A percentile compares a stretch with the other conserved stretches of the same genome.
Conservation (phyloP, 257 asterid species). For the Penstemon eatonii region DNA sequence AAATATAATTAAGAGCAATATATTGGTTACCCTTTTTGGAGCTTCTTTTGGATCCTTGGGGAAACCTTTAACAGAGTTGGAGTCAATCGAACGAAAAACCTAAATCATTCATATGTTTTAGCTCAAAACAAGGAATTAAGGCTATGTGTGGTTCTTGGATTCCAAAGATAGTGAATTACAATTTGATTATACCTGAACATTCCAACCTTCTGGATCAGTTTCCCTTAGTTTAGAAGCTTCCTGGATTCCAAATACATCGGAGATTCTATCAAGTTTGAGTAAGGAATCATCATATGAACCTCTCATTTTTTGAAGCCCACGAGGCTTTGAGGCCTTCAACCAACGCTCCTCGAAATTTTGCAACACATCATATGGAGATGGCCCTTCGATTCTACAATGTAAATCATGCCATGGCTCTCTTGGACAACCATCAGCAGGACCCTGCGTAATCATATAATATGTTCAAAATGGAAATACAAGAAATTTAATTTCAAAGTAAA, state of each 20-base stretch:
- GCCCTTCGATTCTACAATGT: slow-evolving; percentile 79
- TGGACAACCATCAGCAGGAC: slow-evolving; percentile 67
- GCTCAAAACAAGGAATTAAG: not conserved
- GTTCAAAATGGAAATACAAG: not conserved
- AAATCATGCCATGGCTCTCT: slow-evolving; percentile 98
- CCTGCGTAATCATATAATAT: slow-evolving; percentile 39
- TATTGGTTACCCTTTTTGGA: slow-evolving; percentile 50
- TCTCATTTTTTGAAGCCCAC: slow-evolving; percentile 56
- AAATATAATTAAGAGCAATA: not conserved
- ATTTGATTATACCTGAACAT: slow-evolving; percentile 58
- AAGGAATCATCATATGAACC: slow-evolving; percentile 64
- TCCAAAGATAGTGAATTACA: not conserved
- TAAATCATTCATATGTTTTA: slow-evolving; percentile 17
- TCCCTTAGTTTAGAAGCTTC: slow-evolving; percentile 43
- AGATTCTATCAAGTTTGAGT: slow-evolving; percentile 69
- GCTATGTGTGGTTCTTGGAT: not conserved
- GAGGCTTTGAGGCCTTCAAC: slow-evolving; percentile 69
- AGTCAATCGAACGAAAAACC: slow-evolving; percentile 91
- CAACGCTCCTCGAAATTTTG: slow-evolving; percentile 91
- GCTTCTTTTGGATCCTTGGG: slow-evolving; percentile 81
- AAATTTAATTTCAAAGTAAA: not conserved
- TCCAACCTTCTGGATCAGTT: slow-evolving; percentile 73
- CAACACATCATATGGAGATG: slow-evolving; percentile 81
- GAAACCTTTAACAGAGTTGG: slow-evolving; percentile 82
- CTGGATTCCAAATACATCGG: slow-evolving; percentile 56